phyloP scores from a whole-genome alignment of 1,139 yeast species.

The Yamadazyma triangularis region DNA sequence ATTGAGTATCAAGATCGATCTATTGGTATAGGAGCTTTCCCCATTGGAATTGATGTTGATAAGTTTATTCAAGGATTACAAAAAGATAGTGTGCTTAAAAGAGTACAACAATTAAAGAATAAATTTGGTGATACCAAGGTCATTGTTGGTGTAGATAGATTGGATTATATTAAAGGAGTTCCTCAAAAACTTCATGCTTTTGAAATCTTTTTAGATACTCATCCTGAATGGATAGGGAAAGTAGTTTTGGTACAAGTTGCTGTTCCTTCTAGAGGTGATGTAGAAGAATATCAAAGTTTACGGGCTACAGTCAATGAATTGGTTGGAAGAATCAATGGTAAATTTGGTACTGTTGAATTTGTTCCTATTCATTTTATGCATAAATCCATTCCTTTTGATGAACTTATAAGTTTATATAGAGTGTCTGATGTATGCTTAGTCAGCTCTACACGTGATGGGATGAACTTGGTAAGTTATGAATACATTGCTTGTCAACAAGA shows the following conservation, averaged over 20 bases:
- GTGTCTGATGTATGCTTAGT: slow-evolving; percentile 89
- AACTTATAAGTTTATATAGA: slow-evolving; percentile 80
- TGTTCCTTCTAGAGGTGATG: slow-evolving; percentile 97
- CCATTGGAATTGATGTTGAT: slow-evolving; percentile 96
- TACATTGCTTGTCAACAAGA: slow-evolving; percentile 94
- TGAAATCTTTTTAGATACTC: slow-evolving; percentile 84
- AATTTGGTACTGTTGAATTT: slow-evolving; percentile 94
- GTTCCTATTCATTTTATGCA: slow-evolving; percentile 97
- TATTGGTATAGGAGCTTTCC: slow-evolving; percentile 92
- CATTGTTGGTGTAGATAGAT: slow-evolving; percentile 92
- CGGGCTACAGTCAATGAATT: slow-evolving; percentile 93
- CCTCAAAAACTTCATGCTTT: slow-evolving; percentile 96
- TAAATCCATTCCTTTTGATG: slow-evolving; percentile 85
- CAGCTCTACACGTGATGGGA: slow-evolving; percentile 94
- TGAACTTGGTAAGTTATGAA: slow-evolving; percentile 95
- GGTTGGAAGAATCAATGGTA: slow-evolving; percentile 95
- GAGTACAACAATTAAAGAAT: slow-evolving; percentile 59
- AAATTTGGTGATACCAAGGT: slow-evolving; percentile 71
- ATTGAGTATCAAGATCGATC: slow-evolving; percentile 73
- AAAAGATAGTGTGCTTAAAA: slow-evolving; percentile 54
- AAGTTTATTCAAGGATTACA: slow-evolving; percentile 79
- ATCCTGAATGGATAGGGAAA: slow-evolving; percentile 98
- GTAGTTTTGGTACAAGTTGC: slow-evolving; percentile 96
- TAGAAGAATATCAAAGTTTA: slow-evolving; percentile 92
- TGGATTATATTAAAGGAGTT: slow-evolving; percentile 95